Evolutionary conservation across 2,329 filamentous ascomycete genomes (phyloP), one percentile per base, ranked within the genome.

Genomic region (Penicillium brevicompactum): DNA sequence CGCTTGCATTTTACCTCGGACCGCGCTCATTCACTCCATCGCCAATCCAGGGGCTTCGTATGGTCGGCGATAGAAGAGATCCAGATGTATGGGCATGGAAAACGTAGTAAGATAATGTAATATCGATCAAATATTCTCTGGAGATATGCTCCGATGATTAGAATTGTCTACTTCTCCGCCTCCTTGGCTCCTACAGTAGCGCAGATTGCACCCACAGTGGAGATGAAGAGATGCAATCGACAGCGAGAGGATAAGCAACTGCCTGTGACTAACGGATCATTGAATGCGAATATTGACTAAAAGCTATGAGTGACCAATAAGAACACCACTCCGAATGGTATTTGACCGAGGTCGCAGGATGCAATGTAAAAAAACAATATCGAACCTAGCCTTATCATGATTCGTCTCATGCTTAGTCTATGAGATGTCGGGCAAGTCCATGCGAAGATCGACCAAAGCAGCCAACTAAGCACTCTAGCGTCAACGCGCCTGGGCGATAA

Each of bases 381-480:
- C 24, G 24, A 27, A 27, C 4, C 24, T 27, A 27, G 13, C 38
- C 38, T 37, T 2, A 38, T 22, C 27, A 27, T 43, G 9, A 40
- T 53, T 54, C 16, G 13, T 30, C 16, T 27, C 27, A 13, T 4
- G 24, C 8, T 10, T 10, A 31, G 13, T 16, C 46, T 32, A 53
- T 45, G 46, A 46, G 42, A 41, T 46, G 30, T 51, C 44, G 38
- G 60, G 61, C 21, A 65, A 51, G 62, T 61, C 49, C 62, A 65
- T 48, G 59, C 62, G 59, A 45, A 34, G 42, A 49, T 53, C 43
- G 54, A 56, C 61, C 7, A 58, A 57, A 54, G 7, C 49, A 50
- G 61, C 49, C 56, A 46, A 50, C 45, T 30, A 48, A 51, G 40
- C 43, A 46, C 11, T 30, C 49, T 46, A 41, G 38, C 34, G 46